Conservation (phyloP, 2,329 filamentous ascomycete species). For the Cadophora malorum region DNA sequence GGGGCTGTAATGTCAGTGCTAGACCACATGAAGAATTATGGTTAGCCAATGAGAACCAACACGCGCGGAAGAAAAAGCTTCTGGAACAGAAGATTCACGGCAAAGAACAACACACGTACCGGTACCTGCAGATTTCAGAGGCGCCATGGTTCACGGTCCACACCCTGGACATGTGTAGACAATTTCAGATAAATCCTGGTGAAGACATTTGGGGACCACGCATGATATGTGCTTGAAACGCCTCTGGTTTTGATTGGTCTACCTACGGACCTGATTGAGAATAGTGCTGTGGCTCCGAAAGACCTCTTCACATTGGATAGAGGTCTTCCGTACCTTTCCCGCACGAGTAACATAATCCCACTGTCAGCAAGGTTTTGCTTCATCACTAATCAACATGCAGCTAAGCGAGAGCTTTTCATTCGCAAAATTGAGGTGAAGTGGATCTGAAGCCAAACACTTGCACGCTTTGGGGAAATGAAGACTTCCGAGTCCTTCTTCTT, state of each 20-base stretch:
- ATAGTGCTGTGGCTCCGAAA: not conserved
- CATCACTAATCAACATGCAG: slow-evolving; percentile 14
- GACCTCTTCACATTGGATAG: slow-evolving; percentile 1
- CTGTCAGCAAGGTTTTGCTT: slow-evolving; percentile 4
- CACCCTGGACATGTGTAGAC: not conserved
- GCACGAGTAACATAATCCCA: slow-evolving; percentile 6
- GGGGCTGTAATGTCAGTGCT: not conserved
- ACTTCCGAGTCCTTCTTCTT: not conserved
- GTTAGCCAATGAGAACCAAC: not conserved
- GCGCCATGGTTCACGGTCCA: not conserved
- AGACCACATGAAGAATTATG: not conserved
- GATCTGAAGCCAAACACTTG: not conserved
- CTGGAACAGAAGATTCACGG: not conserved
- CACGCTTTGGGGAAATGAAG: not conserved
- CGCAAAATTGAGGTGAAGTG: not conserved
- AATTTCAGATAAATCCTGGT: slow-evolving; percentile 3
- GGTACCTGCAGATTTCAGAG: slow-evolving; percentile 5
- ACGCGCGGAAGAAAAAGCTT: not conserved
- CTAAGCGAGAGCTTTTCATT: slow-evolving; percentile 4
- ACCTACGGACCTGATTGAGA: slow-evolving; percentile 14
- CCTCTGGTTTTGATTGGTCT: not conserved
- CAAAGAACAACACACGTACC: not conserved
- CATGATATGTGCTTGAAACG: not conserved
- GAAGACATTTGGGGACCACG: not conserved
- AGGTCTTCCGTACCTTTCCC: not conserved